These are phyloP conservation scores for Cyclotella sp. DNA, from an alignment of 108 stramenopile genomes.

Conservation along the genomic window DNA sequence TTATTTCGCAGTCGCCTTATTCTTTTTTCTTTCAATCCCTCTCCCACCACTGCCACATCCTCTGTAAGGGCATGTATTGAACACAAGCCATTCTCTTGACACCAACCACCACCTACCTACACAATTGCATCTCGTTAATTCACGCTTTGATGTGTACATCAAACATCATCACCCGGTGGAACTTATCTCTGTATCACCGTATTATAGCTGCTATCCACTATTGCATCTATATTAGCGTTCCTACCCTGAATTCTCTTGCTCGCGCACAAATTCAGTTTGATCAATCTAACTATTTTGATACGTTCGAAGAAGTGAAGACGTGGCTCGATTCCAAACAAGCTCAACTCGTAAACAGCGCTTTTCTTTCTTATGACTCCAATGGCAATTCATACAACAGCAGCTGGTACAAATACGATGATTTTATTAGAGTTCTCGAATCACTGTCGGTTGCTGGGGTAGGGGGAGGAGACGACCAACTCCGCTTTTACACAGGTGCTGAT, in stretches of 20 bases:
- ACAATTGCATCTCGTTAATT: neutral
- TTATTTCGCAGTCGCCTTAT: no score
- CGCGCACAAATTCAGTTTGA: neutral
- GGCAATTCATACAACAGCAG: constrained; percentile 27
- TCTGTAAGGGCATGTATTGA: no score
- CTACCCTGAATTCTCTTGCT: neutral
- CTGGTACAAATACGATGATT: constrained; percentile 25
- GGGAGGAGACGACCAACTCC: constrained; percentile 9
- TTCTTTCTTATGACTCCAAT: constrained; percentile 30
- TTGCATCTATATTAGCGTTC: neutral
- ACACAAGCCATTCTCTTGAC: no score
- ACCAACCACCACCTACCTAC: neutral
- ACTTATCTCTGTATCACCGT: neutral
- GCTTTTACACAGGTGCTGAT: constrained; percentile 38
- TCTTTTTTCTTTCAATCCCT: no score
- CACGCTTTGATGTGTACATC: no score
- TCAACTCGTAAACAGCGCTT: constrained; percentile 15
- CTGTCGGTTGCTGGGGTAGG: constrained; percentile 33
- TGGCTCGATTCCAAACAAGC: constrained; percentile 7
- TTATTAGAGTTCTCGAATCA: constrained; percentile 7
- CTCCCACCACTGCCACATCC: no score
- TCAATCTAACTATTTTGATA: neutral
- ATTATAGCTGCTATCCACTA: neutral
- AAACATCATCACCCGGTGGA: no score
- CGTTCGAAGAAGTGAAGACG: constrained; percentile 10